These are phyloP conservation scores for Fusarium foetens DNA, from an alignment of 2,329 filamentous ascomycete species.

Conservation along the genomic window DNA sequence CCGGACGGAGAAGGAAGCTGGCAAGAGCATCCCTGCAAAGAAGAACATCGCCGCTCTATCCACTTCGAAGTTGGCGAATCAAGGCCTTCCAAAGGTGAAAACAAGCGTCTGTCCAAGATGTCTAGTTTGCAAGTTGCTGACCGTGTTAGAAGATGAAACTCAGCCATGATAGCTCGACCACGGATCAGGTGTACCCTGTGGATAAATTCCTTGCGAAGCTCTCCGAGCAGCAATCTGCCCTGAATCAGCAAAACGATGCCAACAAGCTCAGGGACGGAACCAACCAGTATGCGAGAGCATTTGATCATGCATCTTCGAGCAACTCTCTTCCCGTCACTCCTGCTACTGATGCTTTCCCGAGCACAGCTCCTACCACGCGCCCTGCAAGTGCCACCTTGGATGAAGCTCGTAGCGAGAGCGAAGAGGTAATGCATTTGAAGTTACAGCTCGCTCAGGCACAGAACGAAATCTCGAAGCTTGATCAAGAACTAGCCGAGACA, in stretches of 20 bases:
- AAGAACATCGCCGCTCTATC: constrained; percentile 60
- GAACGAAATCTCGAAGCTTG: constrained; percentile 75
- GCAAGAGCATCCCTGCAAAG: constrained; percentile 46
- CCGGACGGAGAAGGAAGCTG: constrained; percentile 33
- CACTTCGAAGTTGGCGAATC: constrained; percentile 66
- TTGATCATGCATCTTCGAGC: constrained; percentile 63
- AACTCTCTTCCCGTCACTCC: constrained; percentile 72
- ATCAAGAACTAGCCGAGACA: constrained; percentile 74
- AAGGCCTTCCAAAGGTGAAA: constrained; percentile 63
- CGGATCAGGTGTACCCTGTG: constrained; percentile 63
- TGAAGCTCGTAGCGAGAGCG: constrained; percentile 54
- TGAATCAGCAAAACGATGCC: constrained; percentile 68
- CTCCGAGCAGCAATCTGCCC: constrained; percentile 73
- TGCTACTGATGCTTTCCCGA: constrained; percentile 64
- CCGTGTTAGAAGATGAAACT: constrained; percentile 59
- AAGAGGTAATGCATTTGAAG: constrained; percentile 75
- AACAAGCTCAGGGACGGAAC: constrained; percentile 57
- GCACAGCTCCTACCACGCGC: constrained; percentile 60
- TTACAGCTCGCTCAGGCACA: constrained; percentile 77
- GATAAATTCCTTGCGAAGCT: constrained; percentile 79
- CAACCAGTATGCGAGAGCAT: constrained; percentile 46
- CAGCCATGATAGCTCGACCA: constrained; percentile 54
- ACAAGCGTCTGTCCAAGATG: background rate
- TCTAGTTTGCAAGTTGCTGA: constrained; percentile 33
- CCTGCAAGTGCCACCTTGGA: constrained; percentile 63